Evolutionary conservation across 331 rosid genomes (phyloP).

Genomic region (Rhamnella rubrinervis): DNA sequence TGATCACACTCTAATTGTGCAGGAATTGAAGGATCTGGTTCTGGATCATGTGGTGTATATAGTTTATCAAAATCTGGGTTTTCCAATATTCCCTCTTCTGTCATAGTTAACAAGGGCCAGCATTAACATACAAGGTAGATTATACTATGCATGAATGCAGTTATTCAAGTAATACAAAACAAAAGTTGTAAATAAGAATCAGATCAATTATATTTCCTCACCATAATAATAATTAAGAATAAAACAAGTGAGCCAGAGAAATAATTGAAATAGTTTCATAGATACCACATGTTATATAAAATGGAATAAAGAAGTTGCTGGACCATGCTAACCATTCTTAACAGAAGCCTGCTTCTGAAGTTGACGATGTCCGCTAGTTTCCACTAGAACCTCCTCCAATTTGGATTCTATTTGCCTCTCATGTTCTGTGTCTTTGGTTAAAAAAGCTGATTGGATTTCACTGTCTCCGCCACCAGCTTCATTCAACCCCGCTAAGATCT

Average conservation of each 20-base stretch:
- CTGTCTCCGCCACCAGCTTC: conserved; percentile 26
- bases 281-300: neutral
- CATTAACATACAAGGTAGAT: conserved; percentile 11
- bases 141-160: neutral
- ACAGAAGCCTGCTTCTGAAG: conserved; percentile 35
- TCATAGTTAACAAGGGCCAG: conserved; percentile 25
- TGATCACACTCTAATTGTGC: conserved; percentile 20
- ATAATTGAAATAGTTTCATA: neutral
- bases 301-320: neutral
- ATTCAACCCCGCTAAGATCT: conserved; percentile 15
- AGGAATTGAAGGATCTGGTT: conserved; percentile 36
- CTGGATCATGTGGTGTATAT: conserved; percentile 28
- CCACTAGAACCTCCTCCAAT: conserved; percentile 25
- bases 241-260: no score
- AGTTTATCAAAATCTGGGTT: conserved; percentile 18
- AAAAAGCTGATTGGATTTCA: conserved; percentile 22
- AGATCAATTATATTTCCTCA: no score
- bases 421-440: conserved; percentile 19
- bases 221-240: no score
- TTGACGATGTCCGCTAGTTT: conserved; percentile 25
- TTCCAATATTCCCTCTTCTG: conserved; percentile 36
- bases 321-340: conserved; percentile 49
- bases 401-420: conserved; percentile 26
- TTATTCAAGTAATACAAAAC: no score
- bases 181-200: no score